Evolutionary conservation across 331 rosid genomes (phyloP).

Genomic region (Rhamnella rubrinervis): DNA sequence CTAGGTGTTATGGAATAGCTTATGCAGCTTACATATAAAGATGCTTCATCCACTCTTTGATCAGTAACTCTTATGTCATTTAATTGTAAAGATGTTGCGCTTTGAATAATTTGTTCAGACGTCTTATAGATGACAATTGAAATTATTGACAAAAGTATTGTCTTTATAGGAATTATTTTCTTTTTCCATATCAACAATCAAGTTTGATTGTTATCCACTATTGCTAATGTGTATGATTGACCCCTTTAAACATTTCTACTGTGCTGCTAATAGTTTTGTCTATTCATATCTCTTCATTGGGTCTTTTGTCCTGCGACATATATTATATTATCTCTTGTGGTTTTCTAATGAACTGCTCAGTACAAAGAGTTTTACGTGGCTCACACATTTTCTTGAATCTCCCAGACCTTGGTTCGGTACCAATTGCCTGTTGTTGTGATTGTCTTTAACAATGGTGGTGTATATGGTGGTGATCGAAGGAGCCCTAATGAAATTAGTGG

Average conservation of each 20-base stretch:
- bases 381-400: slow-evolving; percentile 7
- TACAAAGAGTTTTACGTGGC: not conserved
- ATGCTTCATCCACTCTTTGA: not conserved
- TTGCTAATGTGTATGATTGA: not conserved
- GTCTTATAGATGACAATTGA: too few species aligned
- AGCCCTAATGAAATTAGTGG: slow-evolving; percentile 68
- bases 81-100: not conserved
- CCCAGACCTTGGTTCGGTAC: slow-evolving; percentile 92
- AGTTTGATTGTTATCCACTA: not conserved
- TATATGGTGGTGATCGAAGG: slow-evolving; percentile 93
- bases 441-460: slow-evolving; percentile 96
- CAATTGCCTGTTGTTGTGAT: slow-evolving; percentile 84
- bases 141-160: too few species aligned
- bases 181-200: too few species aligned
- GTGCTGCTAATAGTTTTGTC: not conserved
- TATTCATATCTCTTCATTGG: not conserved
- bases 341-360: not conserved
- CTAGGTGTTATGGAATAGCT: not conserved
- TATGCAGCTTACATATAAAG: not conserved
- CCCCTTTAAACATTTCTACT: not conserved
- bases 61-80: not conserved
- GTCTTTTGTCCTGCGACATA: too few species aligned
- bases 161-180: too few species aligned
- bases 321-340: not conserved
- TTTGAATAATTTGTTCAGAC: too few species aligned